Conservation (phyloP, 306 rosid genomes). For the Lithocarpus polystachyus region DNA sequence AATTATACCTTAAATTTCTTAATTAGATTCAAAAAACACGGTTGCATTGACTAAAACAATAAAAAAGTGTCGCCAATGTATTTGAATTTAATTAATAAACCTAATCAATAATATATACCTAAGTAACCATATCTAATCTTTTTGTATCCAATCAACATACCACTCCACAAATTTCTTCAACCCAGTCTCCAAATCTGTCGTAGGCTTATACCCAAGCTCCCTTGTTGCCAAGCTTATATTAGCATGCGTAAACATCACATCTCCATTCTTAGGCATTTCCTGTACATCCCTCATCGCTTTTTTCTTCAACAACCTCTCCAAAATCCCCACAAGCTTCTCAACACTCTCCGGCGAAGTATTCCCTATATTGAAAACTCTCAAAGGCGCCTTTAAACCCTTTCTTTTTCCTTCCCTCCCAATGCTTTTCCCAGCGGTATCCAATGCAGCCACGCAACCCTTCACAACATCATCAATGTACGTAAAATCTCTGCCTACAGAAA, state of each 20-base stretch:
- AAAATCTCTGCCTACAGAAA: constrained; percentile 38
- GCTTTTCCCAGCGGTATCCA: constrained; percentile 39
- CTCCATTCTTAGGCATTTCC: constrained; percentile 32
- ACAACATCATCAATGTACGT: constrained; percentile 44
- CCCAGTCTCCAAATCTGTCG: constrained; percentile 37
- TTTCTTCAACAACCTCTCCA: constrained; percentile 37
- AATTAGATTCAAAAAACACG: too few relatives aligned
- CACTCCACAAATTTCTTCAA: constrained; percentile 41
- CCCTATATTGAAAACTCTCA: constrained; percentile 31
- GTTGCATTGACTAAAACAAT: too few relatives aligned
- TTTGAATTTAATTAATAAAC: too few relatives aligned
- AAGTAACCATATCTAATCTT: too few relatives aligned
- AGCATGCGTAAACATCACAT: constrained; percentile 38
- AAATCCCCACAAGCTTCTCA: constrained; percentile 23
- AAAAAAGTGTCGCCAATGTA: too few relatives aligned
- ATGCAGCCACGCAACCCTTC: constrained; percentile 40
- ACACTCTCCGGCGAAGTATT: constrained; percentile 36
- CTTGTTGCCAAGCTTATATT: constrained; percentile 27
- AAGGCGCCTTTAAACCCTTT: constrained; percentile 16
- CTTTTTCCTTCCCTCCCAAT: constrained; percentile 33
- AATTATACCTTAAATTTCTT: too few relatives aligned
- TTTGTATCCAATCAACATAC: constrained; percentile 9
- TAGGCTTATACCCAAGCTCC: constrained; percentile 38
- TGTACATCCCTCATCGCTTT: constrained; percentile 23
- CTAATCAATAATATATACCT: too few relatives aligned